These are phyloP conservation scores for Chamaecyparis obtusa DNA, from an alignment of 75 land plant species.

Conservation along the genomic window DNA sequence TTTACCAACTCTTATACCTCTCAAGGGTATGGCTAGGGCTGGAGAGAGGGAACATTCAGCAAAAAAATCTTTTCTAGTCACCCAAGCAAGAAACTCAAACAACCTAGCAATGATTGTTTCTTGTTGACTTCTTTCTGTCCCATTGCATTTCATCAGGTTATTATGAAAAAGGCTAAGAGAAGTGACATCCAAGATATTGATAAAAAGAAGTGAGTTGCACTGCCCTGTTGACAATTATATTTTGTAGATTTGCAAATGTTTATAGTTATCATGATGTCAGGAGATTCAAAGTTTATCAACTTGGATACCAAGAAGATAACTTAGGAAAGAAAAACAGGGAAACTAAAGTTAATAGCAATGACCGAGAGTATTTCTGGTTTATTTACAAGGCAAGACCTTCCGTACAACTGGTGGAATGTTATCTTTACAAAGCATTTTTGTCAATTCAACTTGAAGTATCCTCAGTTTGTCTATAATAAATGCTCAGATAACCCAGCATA, in stretches of 20 bases:
- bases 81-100: too few relatives aligned
- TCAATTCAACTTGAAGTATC: not conserved
- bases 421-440: not conserved
- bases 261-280: not conserved
- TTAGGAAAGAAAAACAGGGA: too few relatives aligned
- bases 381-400: not conserved
- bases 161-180: conserved; percentile 70
- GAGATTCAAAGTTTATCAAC: not conserved
- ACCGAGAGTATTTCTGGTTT: too few relatives aligned
- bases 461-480: too few relatives aligned
- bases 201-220: conserved; percentile 62
- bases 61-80: too few relatives aligned
- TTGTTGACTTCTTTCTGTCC: not conserved
- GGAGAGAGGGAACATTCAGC: too few relatives aligned
- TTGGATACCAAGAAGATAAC: too few relatives aligned
- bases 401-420: not conserved
- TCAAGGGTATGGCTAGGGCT: too few relatives aligned
- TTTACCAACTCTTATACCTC: too few relatives aligned
- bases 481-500: too few relatives aligned
- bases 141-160: conserved; percentile 33
- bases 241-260: not conserved
- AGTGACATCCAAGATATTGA: conserved; percentile 74
- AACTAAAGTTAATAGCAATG: too few relatives aligned
- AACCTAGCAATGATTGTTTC: not conserved
- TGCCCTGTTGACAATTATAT: not conserved